These are phyloP conservation scores for Wickerhamomyces alni DNA, from an alignment of 805 yeast genomes.

Conservation along the genomic window DNA sequence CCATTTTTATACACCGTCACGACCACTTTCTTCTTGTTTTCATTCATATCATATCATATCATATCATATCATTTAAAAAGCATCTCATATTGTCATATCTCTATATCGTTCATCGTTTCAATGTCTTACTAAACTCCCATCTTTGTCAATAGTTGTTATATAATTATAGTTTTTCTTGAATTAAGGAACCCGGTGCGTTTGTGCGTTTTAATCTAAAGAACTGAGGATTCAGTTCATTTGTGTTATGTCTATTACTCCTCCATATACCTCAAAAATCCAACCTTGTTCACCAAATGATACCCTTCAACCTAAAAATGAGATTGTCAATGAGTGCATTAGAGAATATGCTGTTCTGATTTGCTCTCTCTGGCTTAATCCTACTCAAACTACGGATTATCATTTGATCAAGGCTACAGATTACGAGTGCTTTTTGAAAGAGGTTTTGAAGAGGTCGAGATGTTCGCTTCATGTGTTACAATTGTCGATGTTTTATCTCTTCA, in stretches of 20 bases:
- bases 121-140: background rate
- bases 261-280: background rate
- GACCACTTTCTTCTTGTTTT: background rate
- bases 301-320: slow-evolving; percentile 2
- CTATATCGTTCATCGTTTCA: background rate
- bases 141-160: background rate
- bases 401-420: slow-evolving; percentile 2
- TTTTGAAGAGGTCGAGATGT: slow-evolving; percentile 47
- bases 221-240: background rate
- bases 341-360: slow-evolving; percentile 11
- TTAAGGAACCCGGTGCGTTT: background rate
- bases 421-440: slow-evolving; percentile 31
- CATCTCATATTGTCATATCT: background rate
- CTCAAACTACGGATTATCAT: background rate
- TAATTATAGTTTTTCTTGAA: too few species aligned
- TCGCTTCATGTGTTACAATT: slow-evolving; percentile 59
- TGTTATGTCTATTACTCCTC: slow-evolving; percentile 1
- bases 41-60: background rate
- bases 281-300: background rate
- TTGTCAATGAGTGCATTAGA: slow-evolving; percentile 9
- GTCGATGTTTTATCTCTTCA: slow-evolving; percentile 58
- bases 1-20: background rate
- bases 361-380: slow-evolving; percentile 16
- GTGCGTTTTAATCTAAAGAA: background rate
- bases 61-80: background rate